Base-by-base conservation (phyloP, 176 grass and related monocot genomes). In the Rhynchospora tenuis region DNA sequence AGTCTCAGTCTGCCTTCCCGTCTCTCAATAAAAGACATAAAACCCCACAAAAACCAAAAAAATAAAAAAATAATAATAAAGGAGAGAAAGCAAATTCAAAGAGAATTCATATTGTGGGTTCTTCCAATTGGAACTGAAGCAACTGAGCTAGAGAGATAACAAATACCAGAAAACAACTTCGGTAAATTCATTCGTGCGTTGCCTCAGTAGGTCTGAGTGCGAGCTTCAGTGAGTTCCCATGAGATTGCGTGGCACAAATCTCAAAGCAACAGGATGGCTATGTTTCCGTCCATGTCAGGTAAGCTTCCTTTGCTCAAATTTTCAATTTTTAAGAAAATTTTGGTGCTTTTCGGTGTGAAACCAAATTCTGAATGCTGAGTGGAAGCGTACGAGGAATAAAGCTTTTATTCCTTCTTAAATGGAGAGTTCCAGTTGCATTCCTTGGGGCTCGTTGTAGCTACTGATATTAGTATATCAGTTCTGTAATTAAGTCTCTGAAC, bases 201-300 rank as follows among this genome's bases (percentile, higher is more conserved):
- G 17, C 11, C 10, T 81, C 58, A 38, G 3, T 43, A 43, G 26
- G 28, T 22, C 43, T 59, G 15, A 75, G 29, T 45, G 22, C 29
- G 10, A 73, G 43, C 43, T 46, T 29, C n/a, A 79, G 55, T 83
- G 27, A 64, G 86, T 84, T 90, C 89, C 87, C 88, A 93, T 94
- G 92, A 98, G 90, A 98, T 87, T 98, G 86, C 60, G 82, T 82
- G 65, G 73, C 47, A 61, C 77, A 51, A 31, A 66, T 11, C 26
- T 84, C 51, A 59, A 64, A 51, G 83, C 82, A 90, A 81, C 84
- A 83, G 88, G 96, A 92, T 90, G 83, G 86, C 82, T 86, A 84
- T 85, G 65, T 80, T 87, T 80, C 42, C 92, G 87, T 85, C 89
- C 84, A 87, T 84, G 79, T 84, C 91, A 9, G 89, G 96, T 98